Percentiles rank a stretch among this genome's conserved stretches.
These are phyloP conservation scores for Haematococcus sp. DNA, from an alignment of 139 green algal species.

Conservation along the genomic window DNA sequence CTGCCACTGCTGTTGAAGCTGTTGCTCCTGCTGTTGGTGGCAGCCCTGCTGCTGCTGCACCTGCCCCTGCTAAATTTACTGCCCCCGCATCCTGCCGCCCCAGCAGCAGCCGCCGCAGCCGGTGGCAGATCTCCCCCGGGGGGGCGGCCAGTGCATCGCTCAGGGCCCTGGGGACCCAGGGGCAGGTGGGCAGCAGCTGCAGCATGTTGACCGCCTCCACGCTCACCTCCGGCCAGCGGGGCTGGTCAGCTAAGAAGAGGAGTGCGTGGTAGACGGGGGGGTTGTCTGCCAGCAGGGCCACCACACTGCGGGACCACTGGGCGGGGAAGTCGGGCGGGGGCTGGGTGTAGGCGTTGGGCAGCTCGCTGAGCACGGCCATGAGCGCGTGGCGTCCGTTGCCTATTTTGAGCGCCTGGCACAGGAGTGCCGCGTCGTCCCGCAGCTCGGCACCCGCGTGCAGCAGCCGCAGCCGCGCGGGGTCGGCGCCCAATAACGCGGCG, in stretches of 20 bases:
- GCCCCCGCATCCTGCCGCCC: background rate
- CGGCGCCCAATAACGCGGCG: slow-evolving; percentile 19
- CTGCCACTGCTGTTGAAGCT: no score
- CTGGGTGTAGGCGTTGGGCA: slow-evolving; percentile 39
- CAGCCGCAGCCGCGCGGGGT: slow-evolving; percentile 22
- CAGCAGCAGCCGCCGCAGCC: slow-evolving; percentile 12
- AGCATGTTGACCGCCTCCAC: slow-evolving; percentile 42
- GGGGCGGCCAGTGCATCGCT: slow-evolving; percentile 19
- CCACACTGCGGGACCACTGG: slow-evolving; percentile 13
- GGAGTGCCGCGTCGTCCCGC: background rate
- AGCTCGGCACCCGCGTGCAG: slow-evolving; percentile 26
- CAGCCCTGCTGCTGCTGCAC: background rate
- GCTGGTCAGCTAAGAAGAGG: slow-evolving; percentile 54
- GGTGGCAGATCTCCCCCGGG: slow-evolving; percentile 6
- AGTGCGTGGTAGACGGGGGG: slow-evolving; percentile 47
- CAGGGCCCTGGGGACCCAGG: slow-evolving; percentile 25
- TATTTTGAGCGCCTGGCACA: background rate
- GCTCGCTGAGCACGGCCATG: background rate
- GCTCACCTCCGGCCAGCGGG: background rate
- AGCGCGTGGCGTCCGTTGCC: background rate
- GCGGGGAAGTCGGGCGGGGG: slow-evolving; percentile 19
- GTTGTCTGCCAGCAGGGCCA: slow-evolving; percentile 2
- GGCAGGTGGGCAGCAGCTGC: slow-evolving; percentile 58
- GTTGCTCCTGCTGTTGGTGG: no score
- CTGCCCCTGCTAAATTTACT: background rate